These are phyloP conservation scores for Mortierella sp. DNA, from an alignment of 371 early-diverging fungal species.

Conservation along the genomic window DNA sequence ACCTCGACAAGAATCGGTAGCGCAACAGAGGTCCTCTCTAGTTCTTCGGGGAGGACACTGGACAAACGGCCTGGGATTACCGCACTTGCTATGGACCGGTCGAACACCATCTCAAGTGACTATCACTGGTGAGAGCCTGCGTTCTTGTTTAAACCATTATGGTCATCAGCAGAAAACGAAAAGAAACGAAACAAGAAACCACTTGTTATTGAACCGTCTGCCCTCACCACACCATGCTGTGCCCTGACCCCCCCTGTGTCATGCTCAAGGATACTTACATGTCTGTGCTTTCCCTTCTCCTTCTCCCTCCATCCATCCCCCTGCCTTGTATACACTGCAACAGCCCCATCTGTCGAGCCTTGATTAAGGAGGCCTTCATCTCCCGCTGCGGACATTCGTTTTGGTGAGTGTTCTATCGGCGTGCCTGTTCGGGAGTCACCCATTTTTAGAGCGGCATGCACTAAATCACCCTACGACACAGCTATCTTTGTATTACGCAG, in stretches of 20 bases:
- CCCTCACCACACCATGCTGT: not conserved
- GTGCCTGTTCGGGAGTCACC: not conserved
- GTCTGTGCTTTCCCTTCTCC: not conserved
- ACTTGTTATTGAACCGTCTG: not conserved
- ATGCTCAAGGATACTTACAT: not conserved
- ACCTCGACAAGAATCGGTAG: constrained; percentile 9
- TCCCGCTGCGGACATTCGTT: constrained; percentile 90
- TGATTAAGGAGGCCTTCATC: constrained; percentile 80
- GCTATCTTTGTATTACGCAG: constrained; percentile 77
- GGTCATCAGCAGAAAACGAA: not conserved
- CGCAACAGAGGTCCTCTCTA: not conserved
- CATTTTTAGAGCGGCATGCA: not conserved
- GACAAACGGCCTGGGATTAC: not conserved
- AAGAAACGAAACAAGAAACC: not conserved
- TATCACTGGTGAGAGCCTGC: constrained; percentile 24
- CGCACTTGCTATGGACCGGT: constrained; percentile 4
- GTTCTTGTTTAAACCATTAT: not conserved
- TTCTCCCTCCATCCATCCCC: not conserved
- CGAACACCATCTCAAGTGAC: constrained; percentile 24
- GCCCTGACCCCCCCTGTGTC: not conserved
- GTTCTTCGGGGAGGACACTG: not conserved
- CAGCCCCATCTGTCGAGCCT: constrained; percentile 80
- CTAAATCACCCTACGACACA: constrained; percentile 19
- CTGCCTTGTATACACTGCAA: no score
- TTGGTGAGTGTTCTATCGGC: constrained; percentile 64